Base-by-base conservation (phyloP, 1,284 basidiomycete genomes). In the Ustilago bromivora region DNA sequence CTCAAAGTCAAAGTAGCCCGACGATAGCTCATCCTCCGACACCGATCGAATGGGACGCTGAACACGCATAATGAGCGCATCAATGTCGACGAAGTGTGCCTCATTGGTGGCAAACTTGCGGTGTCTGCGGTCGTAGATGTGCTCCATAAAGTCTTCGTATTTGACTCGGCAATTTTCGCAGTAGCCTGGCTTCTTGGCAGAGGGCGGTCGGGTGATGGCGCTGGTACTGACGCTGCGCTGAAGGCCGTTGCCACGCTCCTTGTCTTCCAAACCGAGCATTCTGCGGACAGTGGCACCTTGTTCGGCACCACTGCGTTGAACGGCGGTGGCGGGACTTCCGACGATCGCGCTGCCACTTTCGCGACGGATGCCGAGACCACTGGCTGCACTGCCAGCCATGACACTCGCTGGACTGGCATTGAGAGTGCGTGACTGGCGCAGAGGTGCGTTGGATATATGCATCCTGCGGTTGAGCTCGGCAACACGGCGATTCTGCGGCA, bases 101-200 rank as follows among this genome's bases (percentile, higher is more conserved):
- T 91, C 89, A 82, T 95, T 91, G 41, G 87, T 87, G 1, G 97
- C 96, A 86, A 96, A 99, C 77, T 92, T 92, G 67, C 92, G 91
- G 86, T 99, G 97, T 81, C 89, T 93, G 60, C 90, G 90, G 12
- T 91, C 89, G 36, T 88, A 87, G 61, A 94, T 89, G 85, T 99
- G 97, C 94, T 98, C 77, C 72, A 91, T 91, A 82, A 99, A 96
- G 87, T 98, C 92, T 0, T 92, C 92, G 84, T 96, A 99, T 86
- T 95, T 94, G 63, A 90, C 84, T 28, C 96, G 90, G 87, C 97
- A 99, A 86, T 96, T 97, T 86, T 99, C 97, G 87, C 97, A 99
- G 87, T 98, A 99, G 11, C 97, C 97, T 8, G 96, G 94, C 86
- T 94, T 98, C 83, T 90, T 92, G 60, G 90, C 92, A n/a, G 69